Evolutionary conservation across 495 filamentous ascomycete species (phyloP).

Genomic region (Hypoxylon fragiforme): DNA sequence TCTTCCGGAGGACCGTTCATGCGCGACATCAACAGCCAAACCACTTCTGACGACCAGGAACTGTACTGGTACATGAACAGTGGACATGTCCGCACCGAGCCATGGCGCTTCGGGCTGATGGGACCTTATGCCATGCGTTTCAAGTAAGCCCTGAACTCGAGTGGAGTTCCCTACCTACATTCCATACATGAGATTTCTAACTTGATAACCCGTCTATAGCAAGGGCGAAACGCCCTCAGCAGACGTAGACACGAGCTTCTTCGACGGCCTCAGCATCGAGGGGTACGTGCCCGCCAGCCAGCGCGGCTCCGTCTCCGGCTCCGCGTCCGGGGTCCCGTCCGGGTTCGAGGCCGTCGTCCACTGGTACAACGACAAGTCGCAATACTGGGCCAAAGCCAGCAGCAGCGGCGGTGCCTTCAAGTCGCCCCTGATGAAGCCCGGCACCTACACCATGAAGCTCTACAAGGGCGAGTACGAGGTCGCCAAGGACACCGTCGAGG

Average conservation of each 20-base stretch:
- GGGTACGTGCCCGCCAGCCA: conserved; percentile 54
- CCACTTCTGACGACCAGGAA: conserved; percentile 55
- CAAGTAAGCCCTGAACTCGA: conserved; percentile 49
- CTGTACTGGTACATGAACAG: conserved; percentile 69
- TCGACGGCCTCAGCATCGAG: conserved; percentile 51
- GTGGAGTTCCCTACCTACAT: too few species aligned
- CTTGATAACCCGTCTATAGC: conserved; percentile 15
- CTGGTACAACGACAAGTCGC: conserved; percentile 63
- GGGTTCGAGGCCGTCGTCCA: conserved; percentile 60
- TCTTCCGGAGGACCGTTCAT: conserved; percentile 58
- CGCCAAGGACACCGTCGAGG: conserved; percentile 49
- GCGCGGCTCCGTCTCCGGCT: conserved; percentile 61
- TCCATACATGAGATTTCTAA: not conserved
- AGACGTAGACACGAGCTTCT: conserved; percentile 59
- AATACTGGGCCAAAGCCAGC: conserved; percentile 62
- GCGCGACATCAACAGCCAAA: conserved; percentile 64
- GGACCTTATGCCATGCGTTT: conserved; percentile 63
- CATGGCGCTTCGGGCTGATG: conserved; percentile 60
- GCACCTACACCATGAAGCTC: conserved; percentile 66
- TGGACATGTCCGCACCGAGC: conserved; percentile 60
- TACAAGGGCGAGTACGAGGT: conserved; percentile 61
- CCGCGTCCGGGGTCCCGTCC: conserved; percentile 51
- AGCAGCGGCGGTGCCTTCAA: conserved; percentile 55
- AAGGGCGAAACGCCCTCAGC: conserved; percentile 50
- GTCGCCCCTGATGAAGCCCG: conserved; percentile 66